Percentiles rank a stretch among this genome's conserved stretches.
These are phyloP conservation scores for Aspergillus bombycis DNA, from an alignment of 2,329 filamentous ascomycete genomes.

Conservation along the genomic window DNA sequence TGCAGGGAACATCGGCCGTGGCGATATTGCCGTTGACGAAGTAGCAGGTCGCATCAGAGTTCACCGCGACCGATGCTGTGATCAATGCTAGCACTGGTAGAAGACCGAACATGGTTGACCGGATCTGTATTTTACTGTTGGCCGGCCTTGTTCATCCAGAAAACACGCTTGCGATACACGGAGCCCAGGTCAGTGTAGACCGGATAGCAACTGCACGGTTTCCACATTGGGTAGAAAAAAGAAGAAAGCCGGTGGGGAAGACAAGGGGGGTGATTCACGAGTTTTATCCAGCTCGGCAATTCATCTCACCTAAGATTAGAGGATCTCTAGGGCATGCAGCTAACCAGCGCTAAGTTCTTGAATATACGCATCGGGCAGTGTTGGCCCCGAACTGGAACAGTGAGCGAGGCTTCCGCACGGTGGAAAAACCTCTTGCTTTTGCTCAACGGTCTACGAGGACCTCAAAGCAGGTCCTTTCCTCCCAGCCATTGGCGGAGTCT, in stretches of 20 bases:
- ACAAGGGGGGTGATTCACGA: neutral
- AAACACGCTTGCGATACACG: neutral
- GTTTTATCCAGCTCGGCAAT: neutral
- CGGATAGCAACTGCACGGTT: neutral
- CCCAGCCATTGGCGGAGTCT: too few species aligned
- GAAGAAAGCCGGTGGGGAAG: neutral
- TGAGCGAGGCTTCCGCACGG: too few species aligned
- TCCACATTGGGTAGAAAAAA: neutral
- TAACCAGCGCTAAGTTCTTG: neutral
- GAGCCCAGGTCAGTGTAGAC: neutral
- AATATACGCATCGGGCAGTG: neutral
- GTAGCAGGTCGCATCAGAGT: slow-evolving; percentile 6
- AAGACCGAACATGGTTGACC: neutral
- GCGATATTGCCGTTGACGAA: slow-evolving; percentile 4
- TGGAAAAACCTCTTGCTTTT: neutral
- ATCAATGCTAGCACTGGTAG: neutral
- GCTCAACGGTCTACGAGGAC: neutral
- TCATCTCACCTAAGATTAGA: neutral
- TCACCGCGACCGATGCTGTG: neutral
- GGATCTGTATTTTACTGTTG: neutral
- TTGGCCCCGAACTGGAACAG: neutral
- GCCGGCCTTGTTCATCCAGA: neutral
- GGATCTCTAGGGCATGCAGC: neutral
- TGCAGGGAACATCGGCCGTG: slow-evolving; percentile 1
- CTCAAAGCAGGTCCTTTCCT: neutral